Evolutionary conservation across 2,329 filamentous ascomycete species (phyloP).

Genomic region (Cladophialophora bantiana): DNA sequence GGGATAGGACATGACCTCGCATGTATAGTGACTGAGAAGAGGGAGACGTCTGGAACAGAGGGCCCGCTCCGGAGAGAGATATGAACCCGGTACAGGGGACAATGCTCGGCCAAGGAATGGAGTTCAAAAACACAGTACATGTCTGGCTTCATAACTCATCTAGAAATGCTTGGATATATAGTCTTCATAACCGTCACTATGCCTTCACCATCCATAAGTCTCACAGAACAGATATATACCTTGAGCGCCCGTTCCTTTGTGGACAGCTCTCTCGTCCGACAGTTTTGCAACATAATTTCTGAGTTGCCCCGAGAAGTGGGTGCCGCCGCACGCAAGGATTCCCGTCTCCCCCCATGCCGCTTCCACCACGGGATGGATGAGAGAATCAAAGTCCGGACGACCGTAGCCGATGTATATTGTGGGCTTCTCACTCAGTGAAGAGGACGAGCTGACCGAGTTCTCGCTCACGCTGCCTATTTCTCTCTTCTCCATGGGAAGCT

Average conservation of each 20-base stretch:
- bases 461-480: slow-evolving; percentile 3
- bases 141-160: slow-evolving; percentile 2
- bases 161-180: not conserved
- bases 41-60: not conserved
- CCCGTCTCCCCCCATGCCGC: slow-evolving; percentile 67
- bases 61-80: not conserved
- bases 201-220: slow-evolving; percentile 58
- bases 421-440: slow-evolving; percentile 12
- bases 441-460: slow-evolving; percentile 12
- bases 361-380: slow-evolving; percentile 64
- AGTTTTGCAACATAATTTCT: slow-evolving; percentile 62
- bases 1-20: not conserved
- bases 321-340: slow-evolving; percentile 68
- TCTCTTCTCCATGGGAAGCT: slow-evolving; percentile 5
- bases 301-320: slow-evolving; percentile 60
- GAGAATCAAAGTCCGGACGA: slow-evolving; percentile 59
- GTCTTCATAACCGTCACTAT: slow-evolving; percentile 8
- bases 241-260: slow-evolving; percentile 71
- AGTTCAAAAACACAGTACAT: not conserved
- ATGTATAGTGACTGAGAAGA: not conserved
- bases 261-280: slow-evolving; percentile 70
- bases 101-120: not conserved
- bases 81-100: not conserved
- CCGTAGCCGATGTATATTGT: slow-evolving; percentile 13
- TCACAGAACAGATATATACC: slow-evolving; percentile 68